Percentiles rank a stretch among this genome's conserved stretches.
These are phyloP conservation scores for Acanthamoeba comandoni DNA, from an alignment of 208 protist genomes.

Conservation along the genomic window DNA sequence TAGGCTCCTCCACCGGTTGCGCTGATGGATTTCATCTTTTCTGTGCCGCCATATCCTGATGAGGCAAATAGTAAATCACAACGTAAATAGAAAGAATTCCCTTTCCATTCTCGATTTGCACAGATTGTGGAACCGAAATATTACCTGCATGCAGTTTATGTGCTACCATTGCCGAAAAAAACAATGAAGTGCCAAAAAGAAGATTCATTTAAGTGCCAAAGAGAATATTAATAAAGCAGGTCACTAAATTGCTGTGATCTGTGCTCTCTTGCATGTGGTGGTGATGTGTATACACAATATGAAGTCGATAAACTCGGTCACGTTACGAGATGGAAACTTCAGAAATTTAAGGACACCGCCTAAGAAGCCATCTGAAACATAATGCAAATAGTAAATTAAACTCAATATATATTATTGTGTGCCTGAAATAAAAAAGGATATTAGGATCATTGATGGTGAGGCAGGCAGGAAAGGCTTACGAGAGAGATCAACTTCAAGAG, in stretches of 20 bases:
- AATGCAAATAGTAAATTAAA: neutral
- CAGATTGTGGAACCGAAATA: too few relatives aligned
- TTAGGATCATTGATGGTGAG: too few relatives aligned
- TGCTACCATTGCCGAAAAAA: too few relatives aligned
- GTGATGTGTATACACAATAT: slow-evolving; percentile 4
- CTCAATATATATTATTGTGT: neutral
- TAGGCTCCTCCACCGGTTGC: slow-evolving; percentile 86
- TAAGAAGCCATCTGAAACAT: slow-evolving; percentile 7
- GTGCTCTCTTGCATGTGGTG: too few relatives aligned
- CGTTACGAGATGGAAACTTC: slow-evolving; percentile 30
- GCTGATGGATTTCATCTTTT: slow-evolving; percentile 17
- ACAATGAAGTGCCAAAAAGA: too few relatives aligned
- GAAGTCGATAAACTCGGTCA: slow-evolving; percentile 31
- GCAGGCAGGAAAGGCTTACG: neutral
- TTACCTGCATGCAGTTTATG: too few relatives aligned
- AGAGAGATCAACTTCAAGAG: slow-evolving; percentile 36
- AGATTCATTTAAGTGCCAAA: too few relatives aligned
- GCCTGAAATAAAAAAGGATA: neutral
- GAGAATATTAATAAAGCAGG: too few relatives aligned
- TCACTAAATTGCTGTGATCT: too few relatives aligned
- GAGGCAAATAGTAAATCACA: too few relatives aligned
- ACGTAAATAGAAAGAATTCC: too few relatives aligned
- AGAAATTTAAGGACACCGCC: slow-evolving; percentile 41
- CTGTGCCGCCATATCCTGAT: slow-evolving; percentile 25
- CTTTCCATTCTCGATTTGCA: too few relatives aligned